Evolutionary conservation across 495 filamentous ascomycete species (phyloP).

Genomic region (Penicillium crystallinum): DNA sequence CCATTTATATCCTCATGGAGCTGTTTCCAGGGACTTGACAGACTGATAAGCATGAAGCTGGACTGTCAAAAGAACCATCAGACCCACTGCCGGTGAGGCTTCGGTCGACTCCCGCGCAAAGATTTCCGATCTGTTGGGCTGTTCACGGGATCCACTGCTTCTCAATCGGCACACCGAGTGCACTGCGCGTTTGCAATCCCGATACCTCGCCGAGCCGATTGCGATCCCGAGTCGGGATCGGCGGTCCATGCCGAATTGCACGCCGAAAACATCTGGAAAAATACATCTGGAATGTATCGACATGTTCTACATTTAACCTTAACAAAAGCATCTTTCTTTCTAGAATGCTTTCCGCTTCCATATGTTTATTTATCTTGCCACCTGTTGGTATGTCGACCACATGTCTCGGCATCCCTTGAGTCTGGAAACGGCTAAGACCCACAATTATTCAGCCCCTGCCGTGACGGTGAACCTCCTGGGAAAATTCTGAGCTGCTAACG

Average conservation of each 20-base stretch:
- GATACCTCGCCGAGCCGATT: constrained; percentile 13
- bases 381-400: not conserved
- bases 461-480: constrained; percentile 16
- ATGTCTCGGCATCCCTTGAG: constrained; percentile 6
- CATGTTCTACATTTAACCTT: not conserved
- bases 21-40: not conserved
- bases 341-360: not conserved
- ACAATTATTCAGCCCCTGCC: constrained; percentile 12
- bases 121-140: constrained; percentile 18
- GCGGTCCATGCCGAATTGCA: not conserved
- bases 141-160: constrained; percentile 10
- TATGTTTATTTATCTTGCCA: not conserved
- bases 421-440: constrained; percentile 19
- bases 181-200: constrained; percentile 9
- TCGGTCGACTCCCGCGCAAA: constrained; percentile 22
- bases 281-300: not conserved
- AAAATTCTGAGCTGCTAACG: not conserved
- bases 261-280: not conserved
- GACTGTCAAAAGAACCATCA: not conserved
- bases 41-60: constrained; percentile 11
- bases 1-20: constrained; percentile 12
- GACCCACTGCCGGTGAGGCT: constrained; percentile 22
- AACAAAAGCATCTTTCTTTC: not conserved
- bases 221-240: constrained; percentile 19
- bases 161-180: constrained; percentile 29